Conservation (phyloP, 495 filamentous ascomycete species). For the Penicillium pancosmium region DNA sequence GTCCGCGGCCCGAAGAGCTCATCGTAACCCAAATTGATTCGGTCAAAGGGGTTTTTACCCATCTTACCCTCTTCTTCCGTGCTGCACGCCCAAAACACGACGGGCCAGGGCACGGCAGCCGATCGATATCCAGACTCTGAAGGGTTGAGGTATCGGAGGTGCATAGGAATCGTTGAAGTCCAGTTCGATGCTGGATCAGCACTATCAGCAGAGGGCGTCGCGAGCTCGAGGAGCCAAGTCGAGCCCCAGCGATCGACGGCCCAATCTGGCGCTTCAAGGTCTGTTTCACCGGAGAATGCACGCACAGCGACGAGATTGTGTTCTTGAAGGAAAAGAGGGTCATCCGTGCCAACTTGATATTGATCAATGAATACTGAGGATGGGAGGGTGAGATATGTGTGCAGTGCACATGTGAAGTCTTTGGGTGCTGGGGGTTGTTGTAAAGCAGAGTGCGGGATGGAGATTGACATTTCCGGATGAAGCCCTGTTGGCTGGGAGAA, state of each 20-base stretch:
- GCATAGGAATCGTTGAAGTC: conserved; percentile 80
- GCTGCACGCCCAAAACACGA: conserved; percentile 91
- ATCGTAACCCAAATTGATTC: conserved; percentile 82
- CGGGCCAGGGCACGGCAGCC: conserved; percentile 66
- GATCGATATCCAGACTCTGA: conserved; percentile 51
- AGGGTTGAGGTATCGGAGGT: conserved; percentile 80
- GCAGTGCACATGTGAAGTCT: conserved; percentile 64
- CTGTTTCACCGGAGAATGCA: conserved; percentile 75
- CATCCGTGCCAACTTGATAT: conserved; percentile 71
- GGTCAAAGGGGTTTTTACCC: conserved; percentile 82
- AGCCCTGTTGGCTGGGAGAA: conserved; percentile 78
- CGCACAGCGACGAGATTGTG: conserved; percentile 73
- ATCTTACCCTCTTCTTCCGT: conserved; percentile 74
- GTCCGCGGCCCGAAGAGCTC: conserved; percentile 77
- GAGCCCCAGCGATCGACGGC: conserved; percentile 78
- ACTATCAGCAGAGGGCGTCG: conserved; percentile 39
- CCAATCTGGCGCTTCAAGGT: conserved; percentile 93
- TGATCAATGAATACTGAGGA: conserved; percentile 81
- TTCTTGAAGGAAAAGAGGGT: conserved; percentile 70
- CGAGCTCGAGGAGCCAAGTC: conserved; percentile 74
- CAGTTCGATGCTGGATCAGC: conserved; percentile 44
- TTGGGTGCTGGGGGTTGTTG: conserved; percentile 36
- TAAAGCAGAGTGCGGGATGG: conserved; percentile 38
- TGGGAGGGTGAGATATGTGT: conserved; percentile 89
- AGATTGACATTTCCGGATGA: conserved; percentile 78